These are phyloP conservation scores for Cryphonectria parasitica DNA, from an alignment of 2,329 filamentous ascomycete genomes.

Conservation along the genomic window DNA sequence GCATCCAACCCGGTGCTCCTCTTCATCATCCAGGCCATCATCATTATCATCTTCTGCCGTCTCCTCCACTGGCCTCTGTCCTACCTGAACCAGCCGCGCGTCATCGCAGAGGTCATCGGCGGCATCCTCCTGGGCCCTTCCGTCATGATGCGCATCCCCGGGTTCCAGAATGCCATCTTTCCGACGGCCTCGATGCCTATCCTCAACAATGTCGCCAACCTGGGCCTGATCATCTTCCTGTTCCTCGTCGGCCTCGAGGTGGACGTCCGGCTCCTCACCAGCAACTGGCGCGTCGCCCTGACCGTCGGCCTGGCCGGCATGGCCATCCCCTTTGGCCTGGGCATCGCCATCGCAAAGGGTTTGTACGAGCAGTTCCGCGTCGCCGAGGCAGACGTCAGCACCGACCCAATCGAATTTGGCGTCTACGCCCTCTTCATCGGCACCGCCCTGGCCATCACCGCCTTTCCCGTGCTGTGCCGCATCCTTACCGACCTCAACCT, in stretches of 20 bases:
- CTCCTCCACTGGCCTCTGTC: slow-evolving; percentile 73
- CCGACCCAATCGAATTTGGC: slow-evolving; percentile 51
- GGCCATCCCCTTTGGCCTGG: slow-evolving; percentile 80
- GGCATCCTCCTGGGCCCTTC: slow-evolving; percentile 84
- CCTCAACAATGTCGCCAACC: slow-evolving; percentile 76
- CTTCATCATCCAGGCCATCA: slow-evolving; percentile 70
- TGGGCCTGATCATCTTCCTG: slow-evolving; percentile 82
- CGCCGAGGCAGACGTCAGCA: slow-evolving; percentile 38
- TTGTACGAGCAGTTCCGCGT: slow-evolving; percentile 73
- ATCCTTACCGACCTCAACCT: slow-evolving; percentile 91
- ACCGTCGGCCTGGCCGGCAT: slow-evolving; percentile 81
- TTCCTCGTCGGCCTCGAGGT: slow-evolving; percentile 90
- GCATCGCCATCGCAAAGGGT: slow-evolving; percentile 79
- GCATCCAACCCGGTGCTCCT: slow-evolving; percentile 67
- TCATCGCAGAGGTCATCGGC: slow-evolving; percentile 79
- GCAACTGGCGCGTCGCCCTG: slow-evolving; percentile 79
- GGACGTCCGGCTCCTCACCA: slow-evolving; percentile 74
- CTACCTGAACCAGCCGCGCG: slow-evolving; percentile 72
- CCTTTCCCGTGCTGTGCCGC: slow-evolving; percentile 87
- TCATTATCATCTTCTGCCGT: slow-evolving; percentile 77
- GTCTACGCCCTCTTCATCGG: slow-evolving; percentile 77
- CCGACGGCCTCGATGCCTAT: slow-evolving; percentile 74
- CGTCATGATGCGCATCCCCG: slow-evolving; percentile 83
- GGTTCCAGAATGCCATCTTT: slow-evolving; percentile 78
- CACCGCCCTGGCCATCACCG: slow-evolving; percentile 91